Evolutionary conservation across 2,329 filamentous ascomycete genomes (phyloP), one percentile per base, ranked within the genome.

Genomic region (Penicillium paneum): DNA sequence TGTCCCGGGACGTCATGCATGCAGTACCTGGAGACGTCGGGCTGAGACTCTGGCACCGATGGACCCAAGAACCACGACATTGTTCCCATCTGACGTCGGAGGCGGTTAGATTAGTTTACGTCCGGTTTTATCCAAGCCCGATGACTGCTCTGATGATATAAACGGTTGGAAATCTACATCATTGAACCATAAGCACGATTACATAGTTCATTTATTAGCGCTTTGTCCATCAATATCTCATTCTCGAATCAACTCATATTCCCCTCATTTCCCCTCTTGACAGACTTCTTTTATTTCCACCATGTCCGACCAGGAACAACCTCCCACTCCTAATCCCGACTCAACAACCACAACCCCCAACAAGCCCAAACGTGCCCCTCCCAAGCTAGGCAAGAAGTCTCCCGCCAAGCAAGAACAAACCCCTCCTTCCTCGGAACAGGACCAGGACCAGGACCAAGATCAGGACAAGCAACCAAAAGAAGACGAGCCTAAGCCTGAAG

Each of bases 311-410:
- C 66, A 67, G 38, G 61, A 67, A 39, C 46, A 50, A 52, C 49
- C 59, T 34, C 54, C 61, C 39, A 64, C 56, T 32, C 52, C 56
- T 17, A 65, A 58, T 19, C 59, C 61, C 21, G 57, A 64, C 24
- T 54, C 62, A 4, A 47, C 52, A 26, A 45, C 47, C 36, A 52
- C 56, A 24, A 64, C 57, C 32, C 60, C 61, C 39, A 62, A 56
- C 52, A 69, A 67, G 59, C 64, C 59, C 15, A 69, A 63, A 46
- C 62, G 62, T 59, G 39, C 60, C 26, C 67, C 65, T 55, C 68
- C 66, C 24, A 70, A 69, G 59, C 62, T 66, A 36, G 67, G 63
- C 58, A 68, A 67, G 58, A 69, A 66, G 62, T 57, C 60, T 12
- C 61, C 63, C 12, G 36, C 57, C 53, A 64, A 65, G 35, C 63